Evolutionary conservation across 805 yeast genomes (phyloP).

Genomic region (Candida loeiensis): DNA sequence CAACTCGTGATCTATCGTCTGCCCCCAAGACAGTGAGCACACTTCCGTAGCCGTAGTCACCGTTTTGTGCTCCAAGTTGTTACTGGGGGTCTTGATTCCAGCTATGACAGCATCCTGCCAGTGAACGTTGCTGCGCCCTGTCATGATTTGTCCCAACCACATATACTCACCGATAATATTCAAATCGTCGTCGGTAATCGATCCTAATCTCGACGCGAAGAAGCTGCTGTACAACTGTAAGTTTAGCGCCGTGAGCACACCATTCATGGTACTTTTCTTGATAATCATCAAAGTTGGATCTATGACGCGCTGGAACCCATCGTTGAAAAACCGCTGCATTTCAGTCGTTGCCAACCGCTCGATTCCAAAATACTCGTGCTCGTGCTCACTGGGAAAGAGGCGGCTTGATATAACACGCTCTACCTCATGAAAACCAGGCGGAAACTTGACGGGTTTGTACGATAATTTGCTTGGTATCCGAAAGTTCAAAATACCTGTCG

Average conservation of each 20-base stretch:
- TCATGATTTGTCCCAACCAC: conserved; percentile 34
- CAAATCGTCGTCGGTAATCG: conserved; percentile 6
- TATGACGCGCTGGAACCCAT: conserved; percentile 20
- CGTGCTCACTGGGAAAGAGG: conserved; percentile 21
- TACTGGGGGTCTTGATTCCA: conserved; percentile 29
- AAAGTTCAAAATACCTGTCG: conserved; percentile 27
- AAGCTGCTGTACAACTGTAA: conserved; percentile 21
- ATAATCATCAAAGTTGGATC: conserved; percentile 29
- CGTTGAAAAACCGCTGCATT: conserved; percentile 18
- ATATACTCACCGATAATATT: conserved; percentile 22
- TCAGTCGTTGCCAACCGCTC: conserved; percentile 9
- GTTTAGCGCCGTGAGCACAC: conserved; percentile 25
- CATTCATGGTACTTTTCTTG: conserved; percentile 25
- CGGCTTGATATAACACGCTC: conserved; percentile 20
- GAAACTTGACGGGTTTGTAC: conserved; percentile 16
- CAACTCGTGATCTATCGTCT: conserved; percentile 25
- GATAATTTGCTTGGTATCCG: conserved; percentile 23
- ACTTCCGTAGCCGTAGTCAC: conserved; percentile 26
- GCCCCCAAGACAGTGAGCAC: conserved; percentile 39
- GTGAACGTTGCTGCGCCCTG: conserved; percentile 24
- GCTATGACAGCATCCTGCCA: conserved; percentile 23
- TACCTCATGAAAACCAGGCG: conserved; percentile 30
- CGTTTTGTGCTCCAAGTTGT: conserved; percentile 18
- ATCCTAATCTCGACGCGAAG: conserved; percentile 19
- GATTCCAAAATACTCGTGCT: conserved; percentile 18